Conservation (phyloP, 2,329 filamentous ascomycete genomes). For the Leptographium lundbergii region DNA sequence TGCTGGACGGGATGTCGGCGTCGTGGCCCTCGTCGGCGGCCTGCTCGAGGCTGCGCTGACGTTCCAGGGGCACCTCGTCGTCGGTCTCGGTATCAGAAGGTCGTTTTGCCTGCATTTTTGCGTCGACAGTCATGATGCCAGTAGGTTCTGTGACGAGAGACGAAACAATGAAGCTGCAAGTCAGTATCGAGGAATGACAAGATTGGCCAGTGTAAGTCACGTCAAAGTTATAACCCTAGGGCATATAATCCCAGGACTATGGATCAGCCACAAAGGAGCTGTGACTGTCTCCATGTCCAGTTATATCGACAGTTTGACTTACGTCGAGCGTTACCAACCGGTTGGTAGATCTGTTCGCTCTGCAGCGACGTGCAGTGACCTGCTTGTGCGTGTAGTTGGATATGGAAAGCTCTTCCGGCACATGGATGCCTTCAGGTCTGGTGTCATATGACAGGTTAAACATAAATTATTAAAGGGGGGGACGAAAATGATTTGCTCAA, state of each 20-base stretch:
- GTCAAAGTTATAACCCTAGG: no score
- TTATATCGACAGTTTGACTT: neutral
- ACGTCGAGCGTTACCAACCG: neutral
- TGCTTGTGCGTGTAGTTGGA: neutral
- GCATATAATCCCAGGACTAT: neutral
- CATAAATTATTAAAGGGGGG: neutral
- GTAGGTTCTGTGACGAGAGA: neutral
- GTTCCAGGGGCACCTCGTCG: neutral
- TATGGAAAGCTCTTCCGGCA: neutral
- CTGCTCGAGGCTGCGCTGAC: conserved; percentile 14
- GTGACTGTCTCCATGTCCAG: neutral
- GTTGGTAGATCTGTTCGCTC: neutral
- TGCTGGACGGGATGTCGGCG: conserved; percentile 34
- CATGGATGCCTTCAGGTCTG: neutral
- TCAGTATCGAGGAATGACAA: neutral
- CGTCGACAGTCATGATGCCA: neutral
- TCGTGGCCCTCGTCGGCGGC: conserved; percentile 34
- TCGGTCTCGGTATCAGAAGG: neutral
- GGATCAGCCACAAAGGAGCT: neutral
- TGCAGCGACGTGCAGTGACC: neutral
- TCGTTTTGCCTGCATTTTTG: neutral
- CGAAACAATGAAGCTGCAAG: neutral
- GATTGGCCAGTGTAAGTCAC: no score
- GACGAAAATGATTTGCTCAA: neutral
- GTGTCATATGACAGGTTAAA: neutral